A percentile compares a stretch with the other conserved stretches of the same genome.
phyloP scores from a whole-genome alignment of 352 stramenopile species.

The Thalassiosira sp. region DNA sequence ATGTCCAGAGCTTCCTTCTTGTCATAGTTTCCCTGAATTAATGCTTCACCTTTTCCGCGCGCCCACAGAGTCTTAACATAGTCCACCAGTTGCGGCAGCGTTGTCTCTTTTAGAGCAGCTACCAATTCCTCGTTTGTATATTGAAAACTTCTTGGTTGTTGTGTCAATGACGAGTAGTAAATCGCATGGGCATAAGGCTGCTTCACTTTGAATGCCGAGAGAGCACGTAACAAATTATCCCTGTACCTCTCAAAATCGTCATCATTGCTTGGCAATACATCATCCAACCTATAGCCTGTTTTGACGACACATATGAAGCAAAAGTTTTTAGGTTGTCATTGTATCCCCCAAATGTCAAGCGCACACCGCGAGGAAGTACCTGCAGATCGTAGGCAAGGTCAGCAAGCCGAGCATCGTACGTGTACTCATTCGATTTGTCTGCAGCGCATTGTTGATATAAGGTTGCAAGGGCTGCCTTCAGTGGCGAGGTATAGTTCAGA shows the following conservation, averaged over 20 bases:
- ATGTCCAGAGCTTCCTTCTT: conserved; percentile 70
- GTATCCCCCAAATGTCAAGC: conserved; percentile 81
- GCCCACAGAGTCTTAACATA: conserved; percentile 70
- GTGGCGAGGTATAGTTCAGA: conserved; percentile 61
- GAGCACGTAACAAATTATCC: conserved; percentile 62
- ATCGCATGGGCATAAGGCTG: conserved; percentile 75
- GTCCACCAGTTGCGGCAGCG: conserved; percentile 53
- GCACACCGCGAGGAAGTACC: conserved; percentile 67
- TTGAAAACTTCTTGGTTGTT: conserved; percentile 63
- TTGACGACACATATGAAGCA: conserved; percentile 70
- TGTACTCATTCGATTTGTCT: conserved; percentile 75
- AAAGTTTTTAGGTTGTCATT: conserved; percentile 79
- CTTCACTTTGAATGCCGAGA: conserved; percentile 73
- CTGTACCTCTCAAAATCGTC: conserved; percentile 80
- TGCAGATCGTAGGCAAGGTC: conserved; percentile 74
- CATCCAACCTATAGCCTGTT: conserved; percentile 65
- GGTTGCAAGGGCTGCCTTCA: conserved; percentile 59
- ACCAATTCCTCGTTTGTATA: conserved; percentile 67
- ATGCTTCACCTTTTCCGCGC: conserved; percentile 68
- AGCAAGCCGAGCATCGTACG: conserved; percentile 65
- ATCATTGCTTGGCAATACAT: conserved; percentile 68
- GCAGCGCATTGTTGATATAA: conserved; percentile 70
- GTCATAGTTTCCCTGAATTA: conserved; percentile 79
- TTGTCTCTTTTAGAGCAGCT: conserved; percentile 53
- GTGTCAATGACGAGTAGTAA: conserved; percentile 59